These are phyloP conservation scores for Otatea glauca DNA, from an alignment of 176 grass and related monocot species.

Conservation along the genomic window DNA sequence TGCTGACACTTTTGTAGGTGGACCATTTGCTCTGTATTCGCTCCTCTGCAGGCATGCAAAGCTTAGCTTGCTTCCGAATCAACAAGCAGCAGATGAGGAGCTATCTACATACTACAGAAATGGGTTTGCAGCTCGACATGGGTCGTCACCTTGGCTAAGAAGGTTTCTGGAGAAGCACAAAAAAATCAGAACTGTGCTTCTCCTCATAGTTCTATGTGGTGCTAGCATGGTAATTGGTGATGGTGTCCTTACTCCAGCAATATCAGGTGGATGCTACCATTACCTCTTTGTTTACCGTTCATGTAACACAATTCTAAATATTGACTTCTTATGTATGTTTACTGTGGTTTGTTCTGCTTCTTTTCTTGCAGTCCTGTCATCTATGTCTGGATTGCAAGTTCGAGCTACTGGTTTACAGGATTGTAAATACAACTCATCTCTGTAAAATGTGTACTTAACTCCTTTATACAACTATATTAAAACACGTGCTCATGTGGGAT, in stretches of 20 bases:
- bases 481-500: neutral
- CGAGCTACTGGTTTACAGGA: conserved; percentile 63
- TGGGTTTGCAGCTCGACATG: conserved; percentile 43
- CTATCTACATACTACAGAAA: conserved; percentile 81
- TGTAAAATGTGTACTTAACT: conserved; percentile 33
- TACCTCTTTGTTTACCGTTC: conserved; percentile 24
- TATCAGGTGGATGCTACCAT: conserved; percentile 66
- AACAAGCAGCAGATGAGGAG: conserved; percentile 97
- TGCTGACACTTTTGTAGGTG: conserved; percentile 60
- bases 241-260: conserved; percentile 94
- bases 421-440: conserved; percentile 57
- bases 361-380: conserved; percentile 81
- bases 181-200: conserved; percentile 65
- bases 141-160: conserved; percentile 72
- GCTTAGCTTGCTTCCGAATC: conserved; percentile 90
- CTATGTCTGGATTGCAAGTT: conserved; percentile 92
- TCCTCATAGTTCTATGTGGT: conserved; percentile 83
- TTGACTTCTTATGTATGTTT: conserved; percentile 37
- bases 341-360: conserved; percentile 37
- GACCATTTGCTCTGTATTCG: conserved; percentile 94
- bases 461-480: conserved; percentile 14
- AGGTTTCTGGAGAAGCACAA: conserved; percentile 93
- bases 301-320: neutral
- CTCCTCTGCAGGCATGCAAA: conserved; percentile 97
- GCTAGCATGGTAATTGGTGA: conserved; percentile 98